Base-by-base conservation (phyloP, 2,329 filamentous ascomycete genomes). In the Penicillium concentricum region DNA sequence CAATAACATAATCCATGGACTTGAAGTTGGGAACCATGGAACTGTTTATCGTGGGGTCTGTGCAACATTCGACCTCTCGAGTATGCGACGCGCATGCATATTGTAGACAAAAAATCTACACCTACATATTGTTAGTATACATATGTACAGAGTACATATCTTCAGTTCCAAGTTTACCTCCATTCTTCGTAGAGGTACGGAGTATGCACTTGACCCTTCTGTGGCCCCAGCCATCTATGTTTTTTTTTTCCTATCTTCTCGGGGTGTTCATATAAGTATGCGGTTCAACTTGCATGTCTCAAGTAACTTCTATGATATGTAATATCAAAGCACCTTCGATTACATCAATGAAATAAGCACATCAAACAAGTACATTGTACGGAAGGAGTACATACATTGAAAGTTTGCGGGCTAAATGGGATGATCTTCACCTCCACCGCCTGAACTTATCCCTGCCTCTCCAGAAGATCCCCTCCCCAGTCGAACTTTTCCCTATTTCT, bases 391-490 rank as follows among this genome's bases (percentile, higher is more conserved):
- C 28, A 22, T 46, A n/a, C 18, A 22, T 16, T 35, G 16, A 24
- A 32, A 35, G 8, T 32, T 42, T 2, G 37, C 30, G 30, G 30
- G 32, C 16, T 7, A 35, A 45, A 44, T 35, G 44, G 41, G 44
- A 51, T 61, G 60, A 66, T 63, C 55, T 61, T 57, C 61, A 46
- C 39, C 57, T 62, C 61, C 63, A 64, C 64, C 64, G 63, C 64
- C 63, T 59, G 58, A 56, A 47, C 43, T 63, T 50, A 61, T 64
- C 64, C 63, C 59, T 66, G 54, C 62, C 60, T 63, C 50, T 55
- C 42, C 51, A 57, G 30, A 58, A 59, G 37, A 53, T 59, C 54
- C 54, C 44, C 43, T 46, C 43, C 38, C 43, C 18, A 22, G 20
- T 26, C 51, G 56, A 34, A 45, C 41, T 41, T 54, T 57, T 46